A percentile compares a stretch with the other conserved stretches of the same genome.
Evolutionary conservation across 2,329 filamentous ascomycete species (phyloP).

Genomic region (Cladosporium sp.): DNA sequence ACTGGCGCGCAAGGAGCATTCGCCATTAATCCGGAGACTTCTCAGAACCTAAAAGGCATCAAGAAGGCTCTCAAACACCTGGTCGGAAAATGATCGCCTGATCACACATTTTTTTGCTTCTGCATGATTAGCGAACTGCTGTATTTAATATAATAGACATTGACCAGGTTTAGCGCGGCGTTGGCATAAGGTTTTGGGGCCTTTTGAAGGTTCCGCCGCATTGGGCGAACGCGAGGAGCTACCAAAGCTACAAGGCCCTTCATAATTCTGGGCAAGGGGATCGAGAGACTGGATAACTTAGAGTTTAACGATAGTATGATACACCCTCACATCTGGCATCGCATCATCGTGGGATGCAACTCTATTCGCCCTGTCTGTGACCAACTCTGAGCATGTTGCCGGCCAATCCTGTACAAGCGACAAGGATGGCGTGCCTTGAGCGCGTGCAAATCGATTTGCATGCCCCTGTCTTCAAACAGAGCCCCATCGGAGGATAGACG

Average conservation of each 20-base stretch:
- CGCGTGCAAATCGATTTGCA: not conserved
- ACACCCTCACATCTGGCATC: not conserved
- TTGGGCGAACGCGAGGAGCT: conserved; percentile 6
- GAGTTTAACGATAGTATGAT: not conserved
- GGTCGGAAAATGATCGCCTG: conserved; percentile 11
- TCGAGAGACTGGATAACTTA: not conserved
- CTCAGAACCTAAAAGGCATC: conserved; percentile 15
- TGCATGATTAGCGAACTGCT: conserved; percentile 6
- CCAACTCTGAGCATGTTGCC: not conserved
- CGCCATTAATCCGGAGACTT: conserved; percentile 35
- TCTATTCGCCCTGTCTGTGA: not conserved
- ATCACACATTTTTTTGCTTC: not conserved
- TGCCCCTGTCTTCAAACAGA: conserved; percentile 2
- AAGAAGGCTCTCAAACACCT: conserved; percentile 16
- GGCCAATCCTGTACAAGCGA: not conserved
- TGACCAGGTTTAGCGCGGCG: conserved; percentile 8
- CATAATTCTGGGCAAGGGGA: not conserved
- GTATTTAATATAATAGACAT: not conserved
- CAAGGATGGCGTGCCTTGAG: not conserved
- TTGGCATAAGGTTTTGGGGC: conserved; percentile 5
- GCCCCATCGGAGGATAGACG: not conserved
- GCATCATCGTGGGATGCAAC: not conserved
- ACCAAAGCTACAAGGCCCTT: not conserved
- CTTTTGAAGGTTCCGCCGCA: not conserved
- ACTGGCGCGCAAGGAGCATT: conserved; percentile 48